A percentile compares a stretch with the other conserved stretches of the same genome.
These are phyloP conservation scores for Aspergillus spinulosporus DNA, from an alignment of 2,329 filamentous ascomycete genomes.

Conservation along the genomic window DNA sequence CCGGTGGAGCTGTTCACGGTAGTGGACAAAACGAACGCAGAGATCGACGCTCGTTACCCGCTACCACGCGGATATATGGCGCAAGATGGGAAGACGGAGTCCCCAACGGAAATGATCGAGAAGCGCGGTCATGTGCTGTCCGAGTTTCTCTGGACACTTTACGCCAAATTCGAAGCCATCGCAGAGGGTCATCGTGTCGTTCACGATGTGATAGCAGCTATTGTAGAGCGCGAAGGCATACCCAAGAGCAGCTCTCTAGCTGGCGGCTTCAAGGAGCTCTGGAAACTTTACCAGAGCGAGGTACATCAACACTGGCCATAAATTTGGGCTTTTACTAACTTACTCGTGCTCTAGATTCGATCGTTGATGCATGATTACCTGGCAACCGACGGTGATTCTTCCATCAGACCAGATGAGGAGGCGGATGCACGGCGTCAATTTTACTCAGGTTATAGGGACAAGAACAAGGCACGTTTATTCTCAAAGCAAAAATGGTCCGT, in stretches of 20 bases:
- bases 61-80: constrained; percentile 58
- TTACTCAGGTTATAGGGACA: constrained; percentile 50
- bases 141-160: constrained; percentile 87
- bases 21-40: constrained; percentile 90
- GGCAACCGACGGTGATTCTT: constrained; percentile 80
- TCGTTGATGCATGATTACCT: constrained; percentile 94
- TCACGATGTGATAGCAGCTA: constrained; percentile 85
- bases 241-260: constrained; percentile 66
- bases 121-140: constrained; percentile 82
- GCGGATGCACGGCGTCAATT: constrained; percentile 54
- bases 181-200: constrained; percentile 92
- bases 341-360: constrained; percentile 59
- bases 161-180: constrained; percentile 96
- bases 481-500: background rate
- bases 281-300: constrained; percentile 97
- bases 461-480: constrained; percentile 44
- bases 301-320: constrained; percentile 26
- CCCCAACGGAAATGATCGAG: constrained; percentile 69
- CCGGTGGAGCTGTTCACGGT: constrained; percentile 92
- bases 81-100: constrained; percentile 54
- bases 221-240: constrained; percentile 76
- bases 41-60: constrained; percentile 92
- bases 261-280: constrained; percentile 91
- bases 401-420: constrained; percentile 55
- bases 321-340: constrained; percentile 4